These are phyloP conservation scores for Nephelium lappaceum DNA, from an alignment of 345 rosid species.

Conservation along the genomic window DNA sequence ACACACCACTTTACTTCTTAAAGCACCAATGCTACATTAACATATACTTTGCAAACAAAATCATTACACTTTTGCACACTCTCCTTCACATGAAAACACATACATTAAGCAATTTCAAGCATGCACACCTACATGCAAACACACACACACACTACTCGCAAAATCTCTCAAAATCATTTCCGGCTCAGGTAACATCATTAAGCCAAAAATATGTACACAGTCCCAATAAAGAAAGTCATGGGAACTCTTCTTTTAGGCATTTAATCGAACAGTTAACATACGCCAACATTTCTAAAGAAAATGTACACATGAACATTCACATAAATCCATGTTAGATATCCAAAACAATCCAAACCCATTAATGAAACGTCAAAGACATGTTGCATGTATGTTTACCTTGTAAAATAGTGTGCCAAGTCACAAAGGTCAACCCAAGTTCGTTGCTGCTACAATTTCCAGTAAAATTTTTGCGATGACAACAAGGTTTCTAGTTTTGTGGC, in stretches of 20 bases:
- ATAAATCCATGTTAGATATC: background rate
- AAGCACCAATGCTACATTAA: background rate
- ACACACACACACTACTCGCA: background rate
- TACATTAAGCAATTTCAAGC: background rate
- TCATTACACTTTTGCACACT: background rate
- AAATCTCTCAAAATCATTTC: background rate
- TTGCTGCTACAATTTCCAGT: background rate
- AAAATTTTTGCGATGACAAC: background rate
- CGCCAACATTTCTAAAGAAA: background rate
- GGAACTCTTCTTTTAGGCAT: background rate
- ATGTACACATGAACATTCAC: background rate
- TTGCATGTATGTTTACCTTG: background rate
- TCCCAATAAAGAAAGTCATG: background rate
- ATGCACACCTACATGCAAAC: background rate
- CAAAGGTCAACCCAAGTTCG: background rate
- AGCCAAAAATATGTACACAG: background rate
- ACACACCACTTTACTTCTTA: background rate
- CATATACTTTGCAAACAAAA: background rate
- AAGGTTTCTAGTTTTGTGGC: background rate
- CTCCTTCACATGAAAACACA: background rate
- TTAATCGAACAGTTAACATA: background rate
- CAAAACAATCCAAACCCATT: background rate
- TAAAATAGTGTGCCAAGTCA: background rate
- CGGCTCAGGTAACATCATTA: background rate
- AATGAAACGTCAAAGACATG: background rate